Evolutionary conservation across 306 rosid genomes (phyloP).

Genomic region (Rubus parviflorus): DNA sequence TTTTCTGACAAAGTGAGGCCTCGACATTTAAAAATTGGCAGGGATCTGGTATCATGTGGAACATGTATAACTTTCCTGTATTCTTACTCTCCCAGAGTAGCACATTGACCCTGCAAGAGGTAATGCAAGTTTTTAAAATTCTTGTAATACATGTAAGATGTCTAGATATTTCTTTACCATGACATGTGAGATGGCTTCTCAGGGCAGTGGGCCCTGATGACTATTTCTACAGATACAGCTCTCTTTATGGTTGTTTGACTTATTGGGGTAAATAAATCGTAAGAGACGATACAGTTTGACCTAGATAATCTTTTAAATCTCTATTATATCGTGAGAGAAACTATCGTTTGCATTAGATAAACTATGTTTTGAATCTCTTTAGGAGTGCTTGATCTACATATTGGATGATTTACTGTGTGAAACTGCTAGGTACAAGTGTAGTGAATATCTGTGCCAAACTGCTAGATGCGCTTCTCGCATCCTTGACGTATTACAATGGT

Average conservation of each 20-base stretch:
- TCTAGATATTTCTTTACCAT: not conserved
- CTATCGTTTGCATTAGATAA: not conserved
- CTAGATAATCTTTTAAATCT: not conserved
- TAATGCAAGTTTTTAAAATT: slow-evolving; percentile 35
- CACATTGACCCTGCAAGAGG: slow-evolving; percentile 62
- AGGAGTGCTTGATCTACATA: not conserved
- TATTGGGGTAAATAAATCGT: not conserved
- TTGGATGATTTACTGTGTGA: not conserved
- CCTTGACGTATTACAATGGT: not conserved
- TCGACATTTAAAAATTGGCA: slow-evolving; percentile 36
- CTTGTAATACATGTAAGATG: slow-evolving; percentile 6
- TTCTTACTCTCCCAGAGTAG: slow-evolving; percentile 67
- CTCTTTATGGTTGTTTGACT: not conserved
- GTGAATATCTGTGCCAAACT: not conserved
- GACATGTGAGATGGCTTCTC: not conserved
- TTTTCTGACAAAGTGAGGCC: slow-evolving; percentile 15
- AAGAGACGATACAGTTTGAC: not conserved
- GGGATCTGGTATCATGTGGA: slow-evolving; percentile 94
- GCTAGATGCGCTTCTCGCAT: not conserved
- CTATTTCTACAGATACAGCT: not conserved
- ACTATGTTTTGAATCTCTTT: not conserved
- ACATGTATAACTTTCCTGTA: slow-evolving; percentile 63
- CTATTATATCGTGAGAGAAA: not conserved
- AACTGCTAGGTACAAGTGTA: not conserved
- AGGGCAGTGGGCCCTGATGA: not conserved